Percentiles rank a stretch among this genome's conserved stretches.
phyloP scores from a whole-genome alignment of 139 green algal species.

The Volvox reticuliferus region DNA sequence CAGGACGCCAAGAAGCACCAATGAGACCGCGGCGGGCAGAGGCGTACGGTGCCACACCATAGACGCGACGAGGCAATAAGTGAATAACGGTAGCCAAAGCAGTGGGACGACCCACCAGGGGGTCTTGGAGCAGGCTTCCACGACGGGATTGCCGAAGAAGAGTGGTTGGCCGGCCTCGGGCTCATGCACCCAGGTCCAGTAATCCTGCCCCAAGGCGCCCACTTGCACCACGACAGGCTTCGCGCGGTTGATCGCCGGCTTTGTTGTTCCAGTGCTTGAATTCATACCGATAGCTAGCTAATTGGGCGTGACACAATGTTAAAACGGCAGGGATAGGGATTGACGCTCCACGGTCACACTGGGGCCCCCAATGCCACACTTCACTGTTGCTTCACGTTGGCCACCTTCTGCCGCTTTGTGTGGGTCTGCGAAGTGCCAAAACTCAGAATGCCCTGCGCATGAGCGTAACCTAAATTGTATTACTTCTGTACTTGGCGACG shows the following conservation, averaged over 20 bases:
- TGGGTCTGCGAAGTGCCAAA: not conserved
- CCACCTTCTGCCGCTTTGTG: not conserved
- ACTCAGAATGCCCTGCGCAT: not conserved
- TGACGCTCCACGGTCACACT: not conserved
- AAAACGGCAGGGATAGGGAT: not conserved
- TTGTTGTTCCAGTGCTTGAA: not conserved
- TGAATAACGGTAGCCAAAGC: conserved; percentile 88
- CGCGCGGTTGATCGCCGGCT: not conserved
- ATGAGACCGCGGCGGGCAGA: not conserved
- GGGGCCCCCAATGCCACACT: not conserved
- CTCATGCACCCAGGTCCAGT: conserved; percentile 88
- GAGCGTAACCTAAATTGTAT: not conserved
- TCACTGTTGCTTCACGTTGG: conserved; percentile 19
- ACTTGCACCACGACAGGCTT: conserved; percentile 73
- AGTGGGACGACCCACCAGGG: conserved; percentile 92
- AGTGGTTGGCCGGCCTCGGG: conserved; percentile 79
- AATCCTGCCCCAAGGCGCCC: conserved; percentile 71
- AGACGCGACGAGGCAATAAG: conserved; percentile 1
- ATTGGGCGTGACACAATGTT: not conserved
- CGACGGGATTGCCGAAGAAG: conserved; percentile 80
- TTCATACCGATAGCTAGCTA: not conserved
- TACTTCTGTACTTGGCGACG: not conserved
- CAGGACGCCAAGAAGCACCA: conserved; percentile 69
- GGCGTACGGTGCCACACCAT: not conserved
- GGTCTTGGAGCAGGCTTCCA: conserved; percentile 81